A percentile compares a stretch with the other conserved stretches of the same genome.
phyloP scores from a whole-genome alignment of 176 grass and related monocot species.

The Luzula sylvatica region DNA sequence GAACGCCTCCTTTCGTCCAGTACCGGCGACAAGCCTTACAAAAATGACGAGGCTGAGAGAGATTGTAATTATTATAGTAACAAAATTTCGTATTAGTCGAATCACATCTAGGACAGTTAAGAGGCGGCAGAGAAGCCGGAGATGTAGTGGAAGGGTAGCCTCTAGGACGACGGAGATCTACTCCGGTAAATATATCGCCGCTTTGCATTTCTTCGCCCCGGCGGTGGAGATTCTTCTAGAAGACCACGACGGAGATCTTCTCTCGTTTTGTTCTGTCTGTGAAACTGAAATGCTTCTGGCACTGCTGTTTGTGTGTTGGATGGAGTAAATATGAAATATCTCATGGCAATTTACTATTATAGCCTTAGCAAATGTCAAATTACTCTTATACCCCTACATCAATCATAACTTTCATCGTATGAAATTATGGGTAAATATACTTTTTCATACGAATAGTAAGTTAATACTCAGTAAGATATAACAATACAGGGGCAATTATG shows the following conservation, averaged over 20 bases:
- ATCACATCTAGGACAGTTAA: constrained; percentile 17
- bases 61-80: constrained; percentile 49
- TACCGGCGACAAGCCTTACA: constrained; percentile 37
- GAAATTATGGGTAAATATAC: no score
- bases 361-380: background rate
- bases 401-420: background rate
- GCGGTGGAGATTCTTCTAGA: background rate
- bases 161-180: background rate
- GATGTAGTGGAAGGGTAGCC: constrained; percentile 2
- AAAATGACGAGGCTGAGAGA: constrained; percentile 40
- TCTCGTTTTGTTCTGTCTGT: constrained; percentile 7
- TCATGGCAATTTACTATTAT: constrained; percentile 3
- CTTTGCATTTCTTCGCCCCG: constrained; percentile 9
- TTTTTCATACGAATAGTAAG: no score
- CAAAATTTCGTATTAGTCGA: constrained; percentile 33
- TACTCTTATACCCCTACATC: background rate
- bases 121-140: background rate
- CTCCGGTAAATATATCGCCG: constrained; percentile 2
- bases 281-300: constrained; percentile 14
- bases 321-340: constrained; percentile 6
- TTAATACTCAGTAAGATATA: no score
- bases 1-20: constrained; percentile 41
- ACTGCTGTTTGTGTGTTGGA: background rate
- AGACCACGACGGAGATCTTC: constrained; percentile 1
- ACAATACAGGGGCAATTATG: no score